These are phyloP conservation scores for Tricholomella constricta DNA, from an alignment of 768 basidiomycete genomes.

Conservation along the genomic window DNA sequence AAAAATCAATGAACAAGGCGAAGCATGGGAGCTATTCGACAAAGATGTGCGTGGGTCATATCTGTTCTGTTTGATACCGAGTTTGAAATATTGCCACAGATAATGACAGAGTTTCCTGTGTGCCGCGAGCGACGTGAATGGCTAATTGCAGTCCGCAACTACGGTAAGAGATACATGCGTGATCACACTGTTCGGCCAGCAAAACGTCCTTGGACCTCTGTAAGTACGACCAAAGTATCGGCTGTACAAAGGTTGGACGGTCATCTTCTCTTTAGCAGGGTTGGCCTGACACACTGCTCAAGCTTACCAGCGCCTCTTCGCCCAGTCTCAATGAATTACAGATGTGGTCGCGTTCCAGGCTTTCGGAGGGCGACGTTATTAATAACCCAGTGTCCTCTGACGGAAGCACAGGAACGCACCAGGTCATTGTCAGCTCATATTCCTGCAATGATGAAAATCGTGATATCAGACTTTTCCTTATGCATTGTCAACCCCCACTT, in stretches of 20 bases:
- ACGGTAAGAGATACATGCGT: background rate
- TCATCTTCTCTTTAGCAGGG: background rate
- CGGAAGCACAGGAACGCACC: too few species aligned
- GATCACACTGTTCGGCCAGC: background rate
- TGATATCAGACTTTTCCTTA: background rate
- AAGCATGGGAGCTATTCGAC: background rate
- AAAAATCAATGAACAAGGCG: background rate
- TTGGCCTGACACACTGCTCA: background rate
- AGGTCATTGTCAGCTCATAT: background rate
- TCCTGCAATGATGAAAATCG: too few species aligned
- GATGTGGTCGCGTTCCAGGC: too few species aligned
- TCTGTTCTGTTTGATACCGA: background rate
- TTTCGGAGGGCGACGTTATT: too few species aligned
- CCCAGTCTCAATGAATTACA: background rate
- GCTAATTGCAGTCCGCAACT: background rate
- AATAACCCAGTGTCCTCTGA: too few species aligned
- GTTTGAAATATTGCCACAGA: background rate
- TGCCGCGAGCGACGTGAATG: background rate
- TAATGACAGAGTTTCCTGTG: background rate
- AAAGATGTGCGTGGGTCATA: background rate
- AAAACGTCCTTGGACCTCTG: background rate
- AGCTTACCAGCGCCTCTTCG: background rate
- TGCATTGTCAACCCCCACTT: background rate
- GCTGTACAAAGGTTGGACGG: background rate
- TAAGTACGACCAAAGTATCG: background rate